Conservation (phyloP, 805 yeast species). For the Sugiyamaella valdiviana region DNA sequence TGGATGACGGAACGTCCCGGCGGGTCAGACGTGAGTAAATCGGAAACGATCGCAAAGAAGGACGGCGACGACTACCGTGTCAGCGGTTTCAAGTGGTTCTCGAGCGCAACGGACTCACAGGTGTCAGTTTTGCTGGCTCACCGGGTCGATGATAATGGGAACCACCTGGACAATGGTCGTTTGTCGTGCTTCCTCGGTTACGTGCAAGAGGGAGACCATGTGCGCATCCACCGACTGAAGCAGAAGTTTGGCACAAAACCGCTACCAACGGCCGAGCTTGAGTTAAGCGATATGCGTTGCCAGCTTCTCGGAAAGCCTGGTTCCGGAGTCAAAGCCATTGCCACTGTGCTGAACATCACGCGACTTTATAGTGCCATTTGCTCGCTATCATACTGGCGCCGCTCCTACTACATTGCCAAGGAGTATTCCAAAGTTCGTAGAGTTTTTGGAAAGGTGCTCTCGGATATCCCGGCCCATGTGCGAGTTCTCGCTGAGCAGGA, state of each 20-base stretch:
- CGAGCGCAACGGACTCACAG: slow-evolving; percentile 30
- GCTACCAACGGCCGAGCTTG: slow-evolving; percentile 30
- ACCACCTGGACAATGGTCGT: slow-evolving; percentile 12
- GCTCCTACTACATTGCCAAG: slow-evolving; percentile 23
- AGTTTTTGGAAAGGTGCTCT: slow-evolving; percentile 25
- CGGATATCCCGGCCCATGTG: slow-evolving; percentile 24
- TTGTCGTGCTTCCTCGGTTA: slow-evolving; percentile 28
- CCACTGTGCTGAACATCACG: slow-evolving; percentile 28
- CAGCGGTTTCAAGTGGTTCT: slow-evolving; percentile 31
- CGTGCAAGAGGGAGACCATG: slow-evolving; percentile 18
- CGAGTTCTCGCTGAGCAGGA: slow-evolving; percentile 25
- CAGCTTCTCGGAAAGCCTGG: slow-evolving; percentile 21
- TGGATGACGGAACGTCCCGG: slow-evolving; percentile 33
- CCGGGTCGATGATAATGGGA: slow-evolving; percentile 14
- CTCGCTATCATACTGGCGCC: slow-evolving; percentile 22
- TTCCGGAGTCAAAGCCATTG: slow-evolving; percentile 26
- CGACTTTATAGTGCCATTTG: slow-evolving; percentile 24
- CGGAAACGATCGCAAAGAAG: slow-evolving; percentile 26
- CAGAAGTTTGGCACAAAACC: slow-evolving; percentile 30
- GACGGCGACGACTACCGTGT: slow-evolving; percentile 13
- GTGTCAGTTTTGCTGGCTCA: slow-evolving; percentile 28
- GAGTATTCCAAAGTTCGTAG: slow-evolving; percentile 25
- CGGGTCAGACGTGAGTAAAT: slow-evolving; percentile 28
- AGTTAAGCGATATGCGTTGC: slow-evolving; percentile 22
- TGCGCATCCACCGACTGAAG: slow-evolving; percentile 25